phyloP scores from a whole-genome alignment of 2,329 filamentous ascomycete genomes.

The Lasiodiplodia gonubiensis region DNA sequence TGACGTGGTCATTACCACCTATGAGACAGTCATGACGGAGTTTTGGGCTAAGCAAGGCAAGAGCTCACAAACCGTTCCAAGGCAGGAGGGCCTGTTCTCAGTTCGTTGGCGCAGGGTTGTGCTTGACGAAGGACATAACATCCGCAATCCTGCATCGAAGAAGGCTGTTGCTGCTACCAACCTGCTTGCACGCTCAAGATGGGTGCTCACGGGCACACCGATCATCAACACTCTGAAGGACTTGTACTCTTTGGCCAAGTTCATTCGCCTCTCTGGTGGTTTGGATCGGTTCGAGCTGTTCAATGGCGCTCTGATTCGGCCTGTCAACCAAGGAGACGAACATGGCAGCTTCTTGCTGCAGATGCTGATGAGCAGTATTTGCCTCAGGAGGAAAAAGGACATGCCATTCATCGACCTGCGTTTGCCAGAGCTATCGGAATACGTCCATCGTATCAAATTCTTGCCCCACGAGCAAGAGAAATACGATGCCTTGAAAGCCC shows the following conservation, averaged over 20 bases:
- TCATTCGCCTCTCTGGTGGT: conserved; percentile 76
- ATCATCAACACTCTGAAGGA: conserved; percentile 89
- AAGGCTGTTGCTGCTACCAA: conserved; percentile 64
- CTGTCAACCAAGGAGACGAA: conserved; percentile 63
- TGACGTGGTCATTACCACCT: conserved; percentile 81
- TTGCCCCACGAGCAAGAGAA: conserved; percentile 67
- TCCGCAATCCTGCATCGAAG: conserved; percentile 75
- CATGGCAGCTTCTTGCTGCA: conserved; percentile 76
- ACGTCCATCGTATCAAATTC: conserved; percentile 68
- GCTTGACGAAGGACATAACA: conserved; percentile 79
- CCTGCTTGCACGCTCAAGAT: conserved; percentile 67
- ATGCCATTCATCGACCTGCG: conserved; percentile 80
- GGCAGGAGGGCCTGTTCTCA: conserved; percentile 63
- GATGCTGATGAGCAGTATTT: conserved; percentile 76
- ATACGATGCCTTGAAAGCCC: conserved; percentile 70
- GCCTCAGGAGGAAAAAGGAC: conserved; percentile 81
- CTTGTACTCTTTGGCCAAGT: conserved; percentile 76
- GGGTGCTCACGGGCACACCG: conserved; percentile 80
- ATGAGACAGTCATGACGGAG: conserved; percentile 65
- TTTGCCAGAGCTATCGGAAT: conserved; percentile 69
- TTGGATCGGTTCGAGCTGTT: conserved; percentile 66
- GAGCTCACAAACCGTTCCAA: conserved; percentile 34
- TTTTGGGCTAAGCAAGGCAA: conserved; percentile 34
- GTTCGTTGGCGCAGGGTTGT: conserved; percentile 72
- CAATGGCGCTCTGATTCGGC: conserved; percentile 68